phyloP scores from a whole-genome alignment of 2,329 filamentous ascomycete species.

The Ascosphaera apis region DNA sequence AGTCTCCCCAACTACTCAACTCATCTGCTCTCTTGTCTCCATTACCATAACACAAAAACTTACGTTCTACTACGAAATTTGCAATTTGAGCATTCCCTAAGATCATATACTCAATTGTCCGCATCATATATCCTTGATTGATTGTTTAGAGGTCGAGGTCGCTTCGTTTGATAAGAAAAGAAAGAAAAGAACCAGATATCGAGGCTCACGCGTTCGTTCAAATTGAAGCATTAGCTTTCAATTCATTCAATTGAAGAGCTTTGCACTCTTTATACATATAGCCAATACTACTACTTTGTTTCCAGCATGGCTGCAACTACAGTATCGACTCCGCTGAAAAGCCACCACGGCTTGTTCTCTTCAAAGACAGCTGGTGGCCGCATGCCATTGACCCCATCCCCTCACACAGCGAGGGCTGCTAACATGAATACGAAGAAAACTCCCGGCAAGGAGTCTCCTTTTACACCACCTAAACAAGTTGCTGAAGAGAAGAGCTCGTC shows the following conservation, averaged over 20 bases:
- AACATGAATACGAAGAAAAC: conserved; percentile 21
- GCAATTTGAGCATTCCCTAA: background rate
- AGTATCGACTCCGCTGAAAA: conserved; percentile 83
- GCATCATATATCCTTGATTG: conserved; percentile 4
- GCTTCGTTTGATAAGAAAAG: background rate
- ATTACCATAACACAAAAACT: background rate
- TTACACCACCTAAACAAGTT: conserved; percentile 45
- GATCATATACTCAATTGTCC: background rate
- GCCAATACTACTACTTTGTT: conserved; percentile 5
- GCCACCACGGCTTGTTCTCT: conserved; percentile 79
- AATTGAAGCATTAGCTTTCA: conserved; percentile 5
- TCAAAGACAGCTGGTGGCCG: conserved; percentile 82
- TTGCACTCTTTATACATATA: conserved; percentile 11
- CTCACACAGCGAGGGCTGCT: conserved; percentile 34
- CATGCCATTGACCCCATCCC: conserved; percentile 84
- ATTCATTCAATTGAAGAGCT: conserved; percentile 10
- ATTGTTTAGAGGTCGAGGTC: conserved; percentile 9
- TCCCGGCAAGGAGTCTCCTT: conserved; percentile 46
- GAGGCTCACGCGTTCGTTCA: conserved; percentile 10
- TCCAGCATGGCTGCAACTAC: conserved; percentile 55
- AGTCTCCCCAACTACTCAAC: background rate
- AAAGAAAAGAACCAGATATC: background rate
- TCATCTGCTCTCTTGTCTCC: background rate
- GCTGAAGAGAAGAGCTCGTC: conserved; percentile 19
- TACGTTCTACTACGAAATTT: background rate